These are phyloP conservation scores for Linnemannia elongata DNA, from an alignment of 192 early-diverging fungal genomes.

Conservation along the genomic window DNA sequence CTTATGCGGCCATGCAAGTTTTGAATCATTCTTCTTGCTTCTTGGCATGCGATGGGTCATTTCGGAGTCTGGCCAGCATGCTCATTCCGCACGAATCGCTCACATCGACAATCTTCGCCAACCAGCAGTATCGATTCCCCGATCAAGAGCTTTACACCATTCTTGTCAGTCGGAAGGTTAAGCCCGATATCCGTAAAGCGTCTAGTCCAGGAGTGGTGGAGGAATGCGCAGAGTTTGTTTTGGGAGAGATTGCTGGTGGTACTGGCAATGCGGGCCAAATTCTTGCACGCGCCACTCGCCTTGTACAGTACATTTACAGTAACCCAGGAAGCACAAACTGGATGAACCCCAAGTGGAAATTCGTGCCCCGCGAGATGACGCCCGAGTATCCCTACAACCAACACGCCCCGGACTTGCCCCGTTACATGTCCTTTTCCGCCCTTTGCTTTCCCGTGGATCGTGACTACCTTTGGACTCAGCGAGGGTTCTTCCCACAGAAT, in stretches of 20 bases:
- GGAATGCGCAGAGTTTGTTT: slow-evolving; percentile 13
- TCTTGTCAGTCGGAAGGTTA: too few species aligned
- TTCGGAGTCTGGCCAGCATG: not conserved
- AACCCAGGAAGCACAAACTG: not conserved
- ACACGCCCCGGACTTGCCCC: not conserved
- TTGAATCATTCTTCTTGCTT: not conserved
- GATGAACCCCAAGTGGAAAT: not conserved
- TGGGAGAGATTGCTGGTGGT: not conserved
- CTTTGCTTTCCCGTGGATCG: not conserved
- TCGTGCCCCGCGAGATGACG: not conserved
- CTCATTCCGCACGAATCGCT: too few species aligned
- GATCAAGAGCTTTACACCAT: not conserved
- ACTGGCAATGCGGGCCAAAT: not conserved
- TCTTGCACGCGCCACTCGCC: not conserved
- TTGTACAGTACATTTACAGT: slow-evolving; percentile 21
- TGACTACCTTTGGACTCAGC: not conserved
- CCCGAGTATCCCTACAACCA: not conserved
- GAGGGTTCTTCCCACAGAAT: not conserved
- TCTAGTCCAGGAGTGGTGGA: not conserved
- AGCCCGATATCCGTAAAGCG: too few species aligned
- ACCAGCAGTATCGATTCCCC: not conserved
- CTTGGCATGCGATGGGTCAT: slow-evolving; percentile 4
- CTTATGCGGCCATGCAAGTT: not conserved
- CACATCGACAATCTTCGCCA: not conserved
- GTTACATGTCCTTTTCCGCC: not conserved